Percentiles rank a stretch among this genome's conserved stretches.
Evolutionary conservation across 1,284 basidiomycete genomes (phyloP).

Genomic region (Sanghuangporus sanghuang): DNA sequence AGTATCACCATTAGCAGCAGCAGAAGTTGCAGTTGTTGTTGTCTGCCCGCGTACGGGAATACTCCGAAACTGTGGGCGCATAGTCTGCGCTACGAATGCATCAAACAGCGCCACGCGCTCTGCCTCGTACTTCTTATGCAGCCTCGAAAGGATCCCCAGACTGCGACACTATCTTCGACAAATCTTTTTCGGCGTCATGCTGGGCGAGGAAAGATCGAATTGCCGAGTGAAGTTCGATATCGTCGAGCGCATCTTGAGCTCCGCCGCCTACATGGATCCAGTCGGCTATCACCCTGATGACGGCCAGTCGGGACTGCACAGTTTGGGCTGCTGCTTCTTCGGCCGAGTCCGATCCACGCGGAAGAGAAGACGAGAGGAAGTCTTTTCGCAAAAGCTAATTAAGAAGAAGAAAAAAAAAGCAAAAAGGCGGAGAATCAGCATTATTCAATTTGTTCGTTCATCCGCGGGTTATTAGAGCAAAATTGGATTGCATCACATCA

Average conservation of each 20-base stretch:
- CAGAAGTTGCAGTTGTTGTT: constrained; percentile 20
- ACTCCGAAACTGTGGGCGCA: constrained; percentile 45
- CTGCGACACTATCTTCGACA: neutral
- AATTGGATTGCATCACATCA: neutral
- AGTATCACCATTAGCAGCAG: constrained; percentile 15
- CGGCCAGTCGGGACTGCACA: constrained; percentile 42
- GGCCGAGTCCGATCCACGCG: constrained; percentile 32
- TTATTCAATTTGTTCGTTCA: too few relatives aligned
- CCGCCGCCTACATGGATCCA: constrained; percentile 71
- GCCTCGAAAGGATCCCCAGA: constrained; percentile 35
- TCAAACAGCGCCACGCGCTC: constrained; percentile 37
- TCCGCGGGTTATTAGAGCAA: too few relatives aligned
- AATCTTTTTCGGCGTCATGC: constrained; percentile 26
- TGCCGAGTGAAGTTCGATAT: constrained; percentile 52
- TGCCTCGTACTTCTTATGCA: constrained; percentile 41
- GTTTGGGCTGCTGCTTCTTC: constrained; percentile 24
- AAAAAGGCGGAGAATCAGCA: too few relatives aligned
- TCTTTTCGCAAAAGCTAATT: constrained; percentile 66
- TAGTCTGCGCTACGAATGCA: constrained; percentile 52
- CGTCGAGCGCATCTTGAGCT: constrained; percentile 70
- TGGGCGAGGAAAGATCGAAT: constrained; percentile 49
- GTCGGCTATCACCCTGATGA: constrained; percentile 58
- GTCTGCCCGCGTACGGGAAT: constrained; percentile 26
- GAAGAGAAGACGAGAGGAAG: constrained; percentile 40
- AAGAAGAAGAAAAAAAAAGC: neutral